These are phyloP conservation scores for Fraxinus baroniana DNA, from an alignment of 305 asterid genomes.

Conservation along the genomic window DNA sequence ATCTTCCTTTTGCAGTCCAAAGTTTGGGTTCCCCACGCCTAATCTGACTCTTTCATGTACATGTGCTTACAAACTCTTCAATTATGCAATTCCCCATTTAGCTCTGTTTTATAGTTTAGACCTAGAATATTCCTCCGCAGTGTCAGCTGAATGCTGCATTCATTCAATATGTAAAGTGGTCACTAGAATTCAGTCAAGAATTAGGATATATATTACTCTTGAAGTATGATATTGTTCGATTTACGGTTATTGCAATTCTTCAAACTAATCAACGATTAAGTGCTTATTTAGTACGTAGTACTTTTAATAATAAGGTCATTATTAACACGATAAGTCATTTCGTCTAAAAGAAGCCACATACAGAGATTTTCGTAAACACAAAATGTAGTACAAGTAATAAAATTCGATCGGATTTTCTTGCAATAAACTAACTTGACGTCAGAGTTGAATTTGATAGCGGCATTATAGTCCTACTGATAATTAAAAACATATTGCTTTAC, in stretches of 20 bases:
- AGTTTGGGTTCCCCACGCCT: neutral
- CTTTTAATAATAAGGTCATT: neutral
- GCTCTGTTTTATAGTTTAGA: neutral
- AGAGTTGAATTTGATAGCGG: too few relatives aligned
- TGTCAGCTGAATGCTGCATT: neutral
- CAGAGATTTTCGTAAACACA: too few relatives aligned
- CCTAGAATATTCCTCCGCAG: neutral
- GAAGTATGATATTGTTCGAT: neutral
- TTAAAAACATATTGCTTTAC: too few relatives aligned
- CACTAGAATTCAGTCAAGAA: neutral
- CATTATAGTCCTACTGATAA: too few relatives aligned
- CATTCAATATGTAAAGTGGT: too few relatives aligned
- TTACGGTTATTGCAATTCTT: neutral
- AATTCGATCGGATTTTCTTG: too few relatives aligned
- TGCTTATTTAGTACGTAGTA: neutral
- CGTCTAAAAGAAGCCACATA: neutral
- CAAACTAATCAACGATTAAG: neutral
- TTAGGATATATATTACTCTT: neutral
- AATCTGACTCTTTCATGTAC: neutral
- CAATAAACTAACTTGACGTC: neutral
- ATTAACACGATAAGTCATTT: neutral
- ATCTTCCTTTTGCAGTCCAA: neutral
- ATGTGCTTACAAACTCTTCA: neutral
- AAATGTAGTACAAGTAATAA: too few relatives aligned
- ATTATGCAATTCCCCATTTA: neutral